These are phyloP conservation scores for Bertia moriformis DNA, from an alignment of 2,329 filamentous ascomycete species.

Conservation along the genomic window DNA sequence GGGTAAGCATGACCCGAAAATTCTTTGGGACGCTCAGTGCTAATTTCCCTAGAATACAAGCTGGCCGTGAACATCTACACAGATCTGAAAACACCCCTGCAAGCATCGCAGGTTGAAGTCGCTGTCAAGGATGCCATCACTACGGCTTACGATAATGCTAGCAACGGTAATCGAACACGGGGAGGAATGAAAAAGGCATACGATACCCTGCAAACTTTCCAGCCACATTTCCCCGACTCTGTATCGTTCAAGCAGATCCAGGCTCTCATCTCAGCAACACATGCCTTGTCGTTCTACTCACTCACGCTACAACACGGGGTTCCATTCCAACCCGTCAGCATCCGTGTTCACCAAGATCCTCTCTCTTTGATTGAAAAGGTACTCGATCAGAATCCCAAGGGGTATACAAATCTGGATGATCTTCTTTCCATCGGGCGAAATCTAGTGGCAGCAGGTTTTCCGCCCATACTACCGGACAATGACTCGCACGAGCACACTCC, in stretches of 20 bases:
- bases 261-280: slow-evolving; percentile 43
- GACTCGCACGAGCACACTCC: not conserved
- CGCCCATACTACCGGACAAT: not conserved
- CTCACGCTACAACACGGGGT: slow-evolving; percentile 48
- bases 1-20: slow-evolving; percentile 16
- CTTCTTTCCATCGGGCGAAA: slow-evolving; percentile 45
- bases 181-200: slow-evolving; percentile 47
- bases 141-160: slow-evolving; percentile 47
- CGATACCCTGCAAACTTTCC: slow-evolving; percentile 29
- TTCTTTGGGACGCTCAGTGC: no score
- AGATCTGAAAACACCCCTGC: slow-evolving; percentile 15
- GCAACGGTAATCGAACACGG: slow-evolving; percentile 47
- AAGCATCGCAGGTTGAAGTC: slow-evolving; percentile 29
- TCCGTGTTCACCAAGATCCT: slow-evolving; percentile 46
- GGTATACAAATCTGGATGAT: slow-evolving; percentile 50
- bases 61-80: not conserved
- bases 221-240: slow-evolving; percentile 22
- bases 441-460: slow-evolving; percentile 29
- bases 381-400: slow-evolving; percentile 42
- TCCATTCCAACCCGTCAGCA: slow-evolving; percentile 51
- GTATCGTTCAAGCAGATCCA: slow-evolving; percentile 23
- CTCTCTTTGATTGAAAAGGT: slow-evolving; percentile 42
- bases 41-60: not conserved
- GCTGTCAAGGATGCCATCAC: slow-evolving; percentile 34
- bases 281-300: slow-evolving; percentile 50